Evolutionary conservation across 2,329 filamentous ascomycete species (phyloP).

Genomic region (Fusarium anthophilum): DNA sequence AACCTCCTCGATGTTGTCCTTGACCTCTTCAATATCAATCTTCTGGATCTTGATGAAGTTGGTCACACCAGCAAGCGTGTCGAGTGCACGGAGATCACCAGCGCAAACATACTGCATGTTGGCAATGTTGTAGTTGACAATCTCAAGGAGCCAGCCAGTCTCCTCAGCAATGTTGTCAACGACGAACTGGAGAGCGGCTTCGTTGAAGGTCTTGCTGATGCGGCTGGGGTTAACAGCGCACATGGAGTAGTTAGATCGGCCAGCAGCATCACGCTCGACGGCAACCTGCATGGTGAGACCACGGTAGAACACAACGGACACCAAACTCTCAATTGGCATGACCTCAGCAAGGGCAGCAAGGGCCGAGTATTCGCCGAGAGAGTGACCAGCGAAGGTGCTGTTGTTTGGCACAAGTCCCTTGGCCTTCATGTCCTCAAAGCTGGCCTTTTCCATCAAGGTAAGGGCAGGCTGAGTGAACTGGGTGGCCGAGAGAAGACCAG

Average conservation of each 20-base stretch:
- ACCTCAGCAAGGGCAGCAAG: constrained; percentile 96
- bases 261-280: constrained; percentile 91
- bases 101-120: constrained; percentile 81
- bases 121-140: constrained; percentile 94
- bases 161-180: constrained; percentile 94
- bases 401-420: constrained; percentile 96
- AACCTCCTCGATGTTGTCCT: constrained; percentile 89
- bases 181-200: constrained; percentile 95
- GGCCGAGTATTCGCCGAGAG: constrained; percentile 96
- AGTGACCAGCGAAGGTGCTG: constrained; percentile 98
- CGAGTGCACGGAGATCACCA: constrained; percentile 75
- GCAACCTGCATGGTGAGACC: constrained; percentile 99
- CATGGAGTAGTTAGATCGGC: constrained; percentile 99
- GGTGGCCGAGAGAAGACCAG: constrained; percentile 92
- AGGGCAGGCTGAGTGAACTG: constrained; percentile 98
- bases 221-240: constrained; percentile 98
- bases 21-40: constrained; percentile 94
- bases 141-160: constrained; percentile 95
- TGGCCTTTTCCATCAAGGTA: constrained; percentile 99
- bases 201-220: constrained; percentile 98
- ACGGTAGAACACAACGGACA: constrained; percentile 99
- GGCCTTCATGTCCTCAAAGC: constrained; percentile 98
- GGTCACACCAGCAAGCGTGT: constrained; percentile 79
- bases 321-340: constrained; percentile 99
- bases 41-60: constrained; percentile 98